Evolutionary conservation across 176 grass and related monocot species (phyloP).

Genomic region (Carex scoparia): DNA sequence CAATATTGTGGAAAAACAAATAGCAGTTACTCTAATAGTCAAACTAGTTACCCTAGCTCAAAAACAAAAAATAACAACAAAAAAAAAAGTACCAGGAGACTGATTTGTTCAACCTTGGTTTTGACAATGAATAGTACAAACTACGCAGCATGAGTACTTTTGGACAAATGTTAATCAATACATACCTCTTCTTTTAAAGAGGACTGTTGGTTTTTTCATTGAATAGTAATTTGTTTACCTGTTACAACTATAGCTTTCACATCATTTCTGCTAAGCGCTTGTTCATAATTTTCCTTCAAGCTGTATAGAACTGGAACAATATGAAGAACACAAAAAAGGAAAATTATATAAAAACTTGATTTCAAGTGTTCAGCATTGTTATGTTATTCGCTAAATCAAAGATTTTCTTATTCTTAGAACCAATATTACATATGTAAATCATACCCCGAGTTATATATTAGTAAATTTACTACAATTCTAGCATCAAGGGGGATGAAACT

Average conservation of each 20-base stretch:
- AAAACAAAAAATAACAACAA: no score
- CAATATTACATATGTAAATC: background rate
- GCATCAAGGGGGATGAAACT: background rate
- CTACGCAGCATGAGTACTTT: background rate
- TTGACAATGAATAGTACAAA: background rate
- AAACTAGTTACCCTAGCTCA: background rate
- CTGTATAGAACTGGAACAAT: constrained; percentile 50
- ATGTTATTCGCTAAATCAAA: background rate
- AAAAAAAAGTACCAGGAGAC: background rate
- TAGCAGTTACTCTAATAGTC: background rate
- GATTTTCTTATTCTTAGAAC: background rate
- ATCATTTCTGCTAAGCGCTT: constrained; percentile 71
- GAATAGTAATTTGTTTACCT: constrained; percentile 35
- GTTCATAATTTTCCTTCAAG: constrained; percentile 68
- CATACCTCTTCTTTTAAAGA: background rate
- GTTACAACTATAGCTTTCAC: constrained; percentile 89
- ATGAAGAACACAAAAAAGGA: constrained; percentile 5
- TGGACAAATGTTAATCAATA: background rate
- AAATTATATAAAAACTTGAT: constrained; percentile 13
- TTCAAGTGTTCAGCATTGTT: background rate
- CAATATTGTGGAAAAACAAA: background rate
- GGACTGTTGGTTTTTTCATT: background rate
- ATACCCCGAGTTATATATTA: background rate
- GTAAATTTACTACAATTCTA: background rate
- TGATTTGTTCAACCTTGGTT: background rate